Evolutionary conservation across 805 yeast species (phyloP).

Genomic region (Metschnikowia borealis): DNA sequence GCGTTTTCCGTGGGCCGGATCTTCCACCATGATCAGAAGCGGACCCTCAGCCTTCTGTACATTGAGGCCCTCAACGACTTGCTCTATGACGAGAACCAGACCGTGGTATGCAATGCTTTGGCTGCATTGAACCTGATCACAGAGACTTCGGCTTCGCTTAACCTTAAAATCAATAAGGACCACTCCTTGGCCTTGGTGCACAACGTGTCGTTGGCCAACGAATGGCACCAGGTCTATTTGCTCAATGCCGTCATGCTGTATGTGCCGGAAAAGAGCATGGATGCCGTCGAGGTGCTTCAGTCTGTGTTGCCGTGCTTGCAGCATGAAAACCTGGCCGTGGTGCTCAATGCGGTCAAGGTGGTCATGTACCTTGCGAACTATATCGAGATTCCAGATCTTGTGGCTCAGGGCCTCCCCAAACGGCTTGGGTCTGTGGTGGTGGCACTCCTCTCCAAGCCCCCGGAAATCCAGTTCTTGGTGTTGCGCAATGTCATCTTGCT

Average conservation of each 20-base stretch:
- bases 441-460: slow-evolving; percentile 65
- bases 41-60: slow-evolving; percentile 42
- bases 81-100: slow-evolving; percentile 53
- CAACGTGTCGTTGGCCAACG: slow-evolving; percentile 38
- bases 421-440: slow-evolving; percentile 66
- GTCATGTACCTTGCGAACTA: slow-evolving; percentile 73
- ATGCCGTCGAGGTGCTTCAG: slow-evolving; percentile 64
- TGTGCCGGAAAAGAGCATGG: slow-evolving; percentile 66
- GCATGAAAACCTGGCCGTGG: slow-evolving; percentile 79
- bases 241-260: slow-evolving; percentile 62
- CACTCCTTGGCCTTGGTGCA: slow-evolving; percentile 37
- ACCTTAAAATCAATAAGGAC: slow-evolving; percentile 49
- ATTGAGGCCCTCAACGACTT: slow-evolving; percentile 48
- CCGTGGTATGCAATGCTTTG: slow-evolving; percentile 68
- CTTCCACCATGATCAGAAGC: slow-evolving; percentile 50
- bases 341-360: slow-evolving; percentile 68
- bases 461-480: slow-evolving; percentile 80
- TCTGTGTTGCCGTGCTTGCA: slow-evolving; percentile 65
- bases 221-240: slow-evolving; percentile 73
- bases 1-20: slow-evolving; percentile 65
- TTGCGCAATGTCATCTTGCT: slow-evolving; percentile 76
- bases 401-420: slow-evolving; percentile 51
- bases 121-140: slow-evolving; percentile 64
- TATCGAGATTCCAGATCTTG: slow-evolving; percentile 50
- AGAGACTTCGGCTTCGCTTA: slow-evolving; percentile 48